phyloP scores from a whole-genome alignment of 2,329 filamentous ascomycete species.

The Alternaria panax region DNA sequence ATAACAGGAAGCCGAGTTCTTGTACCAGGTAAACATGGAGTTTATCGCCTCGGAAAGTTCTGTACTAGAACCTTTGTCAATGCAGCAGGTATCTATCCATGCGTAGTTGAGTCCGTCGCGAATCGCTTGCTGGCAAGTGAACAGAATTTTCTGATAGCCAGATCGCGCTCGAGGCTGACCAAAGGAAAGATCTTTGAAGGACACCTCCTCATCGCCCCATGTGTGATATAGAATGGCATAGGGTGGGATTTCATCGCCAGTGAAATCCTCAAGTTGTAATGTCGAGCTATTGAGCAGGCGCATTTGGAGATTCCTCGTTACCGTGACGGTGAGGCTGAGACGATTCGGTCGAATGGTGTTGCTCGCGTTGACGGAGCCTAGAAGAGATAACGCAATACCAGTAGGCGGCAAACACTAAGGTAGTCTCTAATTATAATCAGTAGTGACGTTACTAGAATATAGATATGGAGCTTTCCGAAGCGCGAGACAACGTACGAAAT shows the following conservation, averaged over 20 bases:
- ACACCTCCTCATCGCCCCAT: no score
- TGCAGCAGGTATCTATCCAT: slow-evolving; percentile 17
- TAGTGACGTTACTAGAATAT: neutral
- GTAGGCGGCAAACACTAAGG: neutral
- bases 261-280: neutral
- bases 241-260: neutral
- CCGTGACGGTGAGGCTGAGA: neutral
- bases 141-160: neutral
- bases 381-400: neutral
- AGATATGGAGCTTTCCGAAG: neutral
- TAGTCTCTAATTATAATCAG: neutral
- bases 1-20: neutral
- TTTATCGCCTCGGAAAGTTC: slow-evolving; percentile 16
- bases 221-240: no score
- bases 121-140: neutral
- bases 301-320: neutral
- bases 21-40: slow-evolving; percentile 14
- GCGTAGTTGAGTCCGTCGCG: neutral
- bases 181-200: no score
- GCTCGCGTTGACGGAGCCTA: neutral
- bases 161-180: no score
- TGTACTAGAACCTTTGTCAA: slow-evolving; percentile 10
- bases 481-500: neutral
- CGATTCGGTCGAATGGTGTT: no score
- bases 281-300: slow-evolving; percentile 2